These are phyloP conservation scores for Heritiera littoralis DNA, from an alignment of 345 rosid species.

Conservation along the genomic window DNA sequence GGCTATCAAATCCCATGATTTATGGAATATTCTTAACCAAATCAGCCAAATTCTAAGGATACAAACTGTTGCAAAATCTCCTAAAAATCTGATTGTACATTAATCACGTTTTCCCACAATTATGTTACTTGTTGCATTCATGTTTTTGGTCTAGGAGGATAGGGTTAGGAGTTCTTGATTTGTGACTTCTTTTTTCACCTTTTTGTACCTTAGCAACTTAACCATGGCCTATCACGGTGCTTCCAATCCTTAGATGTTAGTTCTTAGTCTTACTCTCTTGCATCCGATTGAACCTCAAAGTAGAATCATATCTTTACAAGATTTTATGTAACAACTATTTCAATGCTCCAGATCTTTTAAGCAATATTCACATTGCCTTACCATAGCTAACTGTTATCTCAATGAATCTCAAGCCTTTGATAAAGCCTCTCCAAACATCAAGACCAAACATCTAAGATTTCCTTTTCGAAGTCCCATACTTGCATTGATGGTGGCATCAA, in stretches of 20 bases:
- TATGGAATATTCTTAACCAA: too few relatives aligned
- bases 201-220: not conserved
- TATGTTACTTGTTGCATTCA: not conserved
- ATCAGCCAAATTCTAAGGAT: too few relatives aligned
- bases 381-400: not conserved
- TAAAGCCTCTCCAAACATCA: not conserved
- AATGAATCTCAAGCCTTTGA: slow-evolving; percentile 5
- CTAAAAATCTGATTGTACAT: too few relatives aligned
- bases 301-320: not conserved
- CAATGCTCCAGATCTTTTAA: not conserved
- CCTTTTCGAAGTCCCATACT: not conserved
- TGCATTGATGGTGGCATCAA: not conserved
- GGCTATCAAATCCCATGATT: too few relatives aligned
- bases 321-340: not conserved
- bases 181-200: not conserved
- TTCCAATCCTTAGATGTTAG: not conserved
- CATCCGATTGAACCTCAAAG: not conserved
- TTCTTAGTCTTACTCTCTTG: not conserved
- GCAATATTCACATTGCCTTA: not conserved
- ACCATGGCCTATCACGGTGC: not conserved
- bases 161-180: not conserved
- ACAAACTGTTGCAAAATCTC: too few relatives aligned
- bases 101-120: too few relatives aligned
- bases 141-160: not conserved
- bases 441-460: not conserved